These are phyloP conservation scores for Penicillium daleae DNA, from an alignment of 495 filamentous ascomycete species.

Conservation along the genomic window DNA sequence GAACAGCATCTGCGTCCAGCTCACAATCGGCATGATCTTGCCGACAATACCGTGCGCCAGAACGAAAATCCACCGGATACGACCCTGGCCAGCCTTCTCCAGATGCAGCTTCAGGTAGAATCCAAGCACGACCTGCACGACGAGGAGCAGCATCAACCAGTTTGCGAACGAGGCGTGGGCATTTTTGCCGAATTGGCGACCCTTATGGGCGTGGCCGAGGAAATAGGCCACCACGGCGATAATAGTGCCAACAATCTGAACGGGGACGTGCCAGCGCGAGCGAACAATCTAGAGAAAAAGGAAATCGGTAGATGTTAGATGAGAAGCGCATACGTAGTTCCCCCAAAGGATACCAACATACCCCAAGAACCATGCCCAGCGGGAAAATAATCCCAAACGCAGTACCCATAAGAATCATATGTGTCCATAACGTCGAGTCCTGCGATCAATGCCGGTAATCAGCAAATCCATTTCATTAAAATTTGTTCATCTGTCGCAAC, in stretches of 20 bases:
- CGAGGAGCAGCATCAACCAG: conserved; percentile 75
- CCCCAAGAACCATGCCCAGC: conserved; percentile 92
- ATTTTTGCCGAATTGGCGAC: conserved; percentile 83
- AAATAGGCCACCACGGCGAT: conserved; percentile 85
- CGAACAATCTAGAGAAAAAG: conserved; percentile 69
- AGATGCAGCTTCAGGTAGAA: conserved; percentile 90
- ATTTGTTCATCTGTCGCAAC: neutral
- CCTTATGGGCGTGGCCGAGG: conserved; percentile 87
- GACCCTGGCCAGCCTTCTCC: conserved; percentile 77
- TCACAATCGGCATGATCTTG: conserved; percentile 81
- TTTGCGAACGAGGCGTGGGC: conserved; percentile 82
- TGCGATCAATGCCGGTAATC: conserved; percentile 30
- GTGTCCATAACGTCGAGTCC: conserved; percentile 88
- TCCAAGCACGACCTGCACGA: conserved; percentile 77
- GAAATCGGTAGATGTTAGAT: neutral
- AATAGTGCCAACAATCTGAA: conserved; percentile 74
- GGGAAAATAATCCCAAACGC: conserved; percentile 93
- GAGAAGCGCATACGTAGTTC: neutral
- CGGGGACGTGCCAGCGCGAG: conserved; percentile 91
- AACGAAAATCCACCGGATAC: conserved; percentile 73
- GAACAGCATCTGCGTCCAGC: conserved; percentile 96
- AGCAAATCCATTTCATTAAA: neutral
- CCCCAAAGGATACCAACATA: conserved; percentile 45
- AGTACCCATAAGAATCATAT: conserved; percentile 86
- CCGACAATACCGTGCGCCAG: conserved; percentile 79